phyloP scores from a whole-genome alignment of 2,329 filamentous ascomycete species.

The Exophiala calicioides region DNA sequence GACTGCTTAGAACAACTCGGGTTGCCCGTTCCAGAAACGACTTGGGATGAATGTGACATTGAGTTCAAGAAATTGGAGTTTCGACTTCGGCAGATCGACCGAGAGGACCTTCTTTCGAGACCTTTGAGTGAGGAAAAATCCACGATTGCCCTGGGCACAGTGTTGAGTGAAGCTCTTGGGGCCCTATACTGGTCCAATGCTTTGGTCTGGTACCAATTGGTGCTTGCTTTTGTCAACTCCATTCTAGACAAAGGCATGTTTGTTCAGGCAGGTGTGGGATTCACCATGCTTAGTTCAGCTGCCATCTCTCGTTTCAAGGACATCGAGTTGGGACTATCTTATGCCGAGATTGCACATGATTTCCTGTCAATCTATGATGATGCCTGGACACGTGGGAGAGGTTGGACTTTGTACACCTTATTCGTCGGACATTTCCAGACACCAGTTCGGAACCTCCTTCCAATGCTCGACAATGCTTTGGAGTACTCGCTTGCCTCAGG shows the following conservation, averaged over 20 bases:
- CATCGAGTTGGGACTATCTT: constrained; percentile 54
- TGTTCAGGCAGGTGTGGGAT: constrained; percentile 60
- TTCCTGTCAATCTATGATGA: constrained; percentile 56
- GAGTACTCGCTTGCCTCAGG: constrained; percentile 59
- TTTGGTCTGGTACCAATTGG: constrained; percentile 60
- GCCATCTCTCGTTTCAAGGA: constrained; percentile 60
- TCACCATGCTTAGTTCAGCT: constrained; percentile 59
- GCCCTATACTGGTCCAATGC: constrained; percentile 63
- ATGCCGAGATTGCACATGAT: constrained; percentile 55
- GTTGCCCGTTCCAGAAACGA: constrained; percentile 64
- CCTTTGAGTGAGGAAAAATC: constrained; percentile 46
- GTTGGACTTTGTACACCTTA: constrained; percentile 58
- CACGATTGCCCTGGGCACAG: constrained; percentile 51
- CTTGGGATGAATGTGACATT: constrained; percentile 74
- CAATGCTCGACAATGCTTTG: constrained; percentile 55
- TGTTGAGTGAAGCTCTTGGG: constrained; percentile 60
- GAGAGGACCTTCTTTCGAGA: constrained; percentile 40
- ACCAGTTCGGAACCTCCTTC: constrained; percentile 54
- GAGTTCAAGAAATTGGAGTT: constrained; percentile 67
- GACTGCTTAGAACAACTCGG: constrained; percentile 70
- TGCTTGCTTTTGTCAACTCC: constrained; percentile 58
- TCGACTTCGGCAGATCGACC: constrained; percentile 61
- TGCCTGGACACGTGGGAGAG: constrained; percentile 57
- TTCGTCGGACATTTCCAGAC: constrained; percentile 63
- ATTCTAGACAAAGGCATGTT: constrained; percentile 58